Evolutionary conservation across 208 protist genomes (phyloP).

Genomic region (Acanthamoeba polyphaga): DNA sequence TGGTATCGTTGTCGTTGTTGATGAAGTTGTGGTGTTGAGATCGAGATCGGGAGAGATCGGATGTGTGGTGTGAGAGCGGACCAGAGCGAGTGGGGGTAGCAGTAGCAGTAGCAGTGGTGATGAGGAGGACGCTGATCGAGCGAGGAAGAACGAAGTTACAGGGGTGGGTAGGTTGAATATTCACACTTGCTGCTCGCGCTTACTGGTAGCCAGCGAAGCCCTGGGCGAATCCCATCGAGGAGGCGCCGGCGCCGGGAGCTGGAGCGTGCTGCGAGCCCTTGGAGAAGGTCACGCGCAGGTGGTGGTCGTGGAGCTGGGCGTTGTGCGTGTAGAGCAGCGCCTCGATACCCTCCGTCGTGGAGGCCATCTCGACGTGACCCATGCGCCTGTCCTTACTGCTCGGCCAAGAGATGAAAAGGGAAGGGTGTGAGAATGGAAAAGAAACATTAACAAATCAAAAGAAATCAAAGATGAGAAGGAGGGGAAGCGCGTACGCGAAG

Average conservation of each 20-base stretch:
- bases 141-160: not conserved
- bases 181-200: slow-evolving; percentile 39
- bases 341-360: slow-evolving; percentile 75
- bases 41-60: not conserved
- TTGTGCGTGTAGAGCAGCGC: slow-evolving; percentile 79
- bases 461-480: not conserved
- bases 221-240: slow-evolving; percentile 55
- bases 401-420: not conserved
- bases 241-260: not conserved
- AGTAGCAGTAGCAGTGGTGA: not conserved
- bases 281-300: slow-evolving; percentile 84
- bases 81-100: not conserved
- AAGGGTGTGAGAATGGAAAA: not conserved
- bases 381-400: slow-evolving; percentile 81
- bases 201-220: slow-evolving; percentile 58
- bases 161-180: slow-evolving; percentile 33
- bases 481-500: slow-evolving; percentile 72
- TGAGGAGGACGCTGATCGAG: not conserved
- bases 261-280: slow-evolving; percentile 66
- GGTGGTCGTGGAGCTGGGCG: slow-evolving; percentile 64
- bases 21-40: not conserved
- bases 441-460: not conserved
- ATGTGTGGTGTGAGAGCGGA: not conserved
- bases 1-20: no score
- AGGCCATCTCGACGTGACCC: slow-evolving; percentile 82